Evolutionary conservation across 1,284 basidiomycete species (phyloP), one percentile per base, ranked within the genome.

Genomic region (Cutaneotrichosporon sp.): DNA sequence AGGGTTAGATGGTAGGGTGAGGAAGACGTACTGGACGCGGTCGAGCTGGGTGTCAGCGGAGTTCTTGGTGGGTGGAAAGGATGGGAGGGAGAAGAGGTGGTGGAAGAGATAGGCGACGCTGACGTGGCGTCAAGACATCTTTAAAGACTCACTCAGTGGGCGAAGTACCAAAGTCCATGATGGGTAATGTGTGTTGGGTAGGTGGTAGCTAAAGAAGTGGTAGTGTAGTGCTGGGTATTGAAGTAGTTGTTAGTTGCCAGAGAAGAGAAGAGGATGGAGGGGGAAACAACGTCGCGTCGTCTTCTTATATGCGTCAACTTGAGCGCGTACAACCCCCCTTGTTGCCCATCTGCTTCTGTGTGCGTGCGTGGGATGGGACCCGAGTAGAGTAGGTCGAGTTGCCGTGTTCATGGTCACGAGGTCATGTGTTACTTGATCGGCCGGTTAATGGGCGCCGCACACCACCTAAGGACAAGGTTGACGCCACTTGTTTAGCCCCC

Each of bases 91-190:
- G 32, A 32, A 2, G 31, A n/a, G 31, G 34, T 32, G 50, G 26
- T 38, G 22, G 56, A n/a, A 0, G 30, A 36, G 30, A 30, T 5
- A 18, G 32, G 21, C 13, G 9, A n/a, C 57, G 31, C 30, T 34
- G 46, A 38, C 14, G 40, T 11, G 40, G 57, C 16, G 42, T 21
- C 50, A 26, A 36, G 26, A 26, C 26, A 26, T 26, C 26, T 26
- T 26, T 26, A 3, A 26, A 26, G 60, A 73, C 76, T 76, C 60
- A 78, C 76, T 78, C 76, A 61, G 76, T 75, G 46, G 76, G 76
- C 63, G 76, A 78, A 58, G 71, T 69, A 60, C 73, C 72, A 58
- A 74, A 66, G 32, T 74, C 70, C 69, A 71, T 72, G 69, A 62
- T 73, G 61, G 56, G 22, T 32, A 56, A 38, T 56, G 26, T 26